Evolutionary conservation across 305 asterid genomes (phyloP), one percentile per base, ranked within the genome.

Genomic region (Coffea humblotiana): DNA sequence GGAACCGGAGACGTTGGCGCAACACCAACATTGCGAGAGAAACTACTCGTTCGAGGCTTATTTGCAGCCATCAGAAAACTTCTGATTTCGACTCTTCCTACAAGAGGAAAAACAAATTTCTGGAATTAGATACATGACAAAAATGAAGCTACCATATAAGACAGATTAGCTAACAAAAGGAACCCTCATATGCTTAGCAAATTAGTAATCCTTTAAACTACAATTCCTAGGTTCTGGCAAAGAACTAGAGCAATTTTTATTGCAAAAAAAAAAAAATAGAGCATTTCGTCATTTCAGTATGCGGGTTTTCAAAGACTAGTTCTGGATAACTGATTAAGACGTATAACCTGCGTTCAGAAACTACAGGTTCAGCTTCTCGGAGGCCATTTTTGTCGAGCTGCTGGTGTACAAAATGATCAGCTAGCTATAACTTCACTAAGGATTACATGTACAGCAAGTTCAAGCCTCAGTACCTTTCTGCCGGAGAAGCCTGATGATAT

Each of bases 21-120:
- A 73, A 88, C 80, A 52, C 95, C 52, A 78, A 89, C 74, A 80
- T 87, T 95, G 81, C 97, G 93, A 45, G 97, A 95, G 86, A 95
- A 93, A 84, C 97, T 95, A 80, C 90, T 80, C 9, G 83, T 82
- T 48, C 93, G 94, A 82, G 93, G 90, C 88, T 90, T 92, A 79
- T 47, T 86, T 81, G 89, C 83, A 78, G 97, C 97, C 99, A 95
- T 94, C 43, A 72, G 11, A 27, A 37, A 56, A 37, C 63, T 73
- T 56, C 37, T 10, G 49, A 6, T 48, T 71, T 64, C 73, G 13
- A 77, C 51, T 56, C 48, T 70, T 48, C 83, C 79, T 32, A 43
- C 75, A 45, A 65, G 52, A 1, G 25, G n/a, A 69, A 37, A 23
- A 29, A 78, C 16, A 21, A 19, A 48, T 15, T 68, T 25, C 14